phyloP scores from a whole-genome alignment of 2,329 filamentous ascomycete genomes.

The Coniochaeta sp. region DNA sequence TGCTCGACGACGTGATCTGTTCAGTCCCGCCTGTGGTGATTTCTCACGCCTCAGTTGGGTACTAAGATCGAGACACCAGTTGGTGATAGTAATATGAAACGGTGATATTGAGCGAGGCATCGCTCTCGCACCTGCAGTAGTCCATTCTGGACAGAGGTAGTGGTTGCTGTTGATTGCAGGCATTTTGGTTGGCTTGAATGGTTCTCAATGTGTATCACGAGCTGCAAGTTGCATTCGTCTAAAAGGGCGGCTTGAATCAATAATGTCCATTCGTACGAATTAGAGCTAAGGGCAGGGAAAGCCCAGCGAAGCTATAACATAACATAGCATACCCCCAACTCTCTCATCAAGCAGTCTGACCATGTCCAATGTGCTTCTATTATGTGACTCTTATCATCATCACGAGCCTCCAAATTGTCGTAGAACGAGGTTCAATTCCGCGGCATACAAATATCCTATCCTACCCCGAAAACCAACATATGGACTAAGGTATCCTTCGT shows the following conservation, averaged over 20 bases:
- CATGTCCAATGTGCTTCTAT: not conserved
- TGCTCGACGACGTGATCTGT: not conserved
- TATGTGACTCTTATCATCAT: not conserved
- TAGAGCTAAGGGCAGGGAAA: not conserved
- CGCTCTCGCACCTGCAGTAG: not conserved
- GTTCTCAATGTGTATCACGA: not conserved
- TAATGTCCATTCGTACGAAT: no score
- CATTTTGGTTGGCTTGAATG: not conserved
- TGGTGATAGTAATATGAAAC: no score
- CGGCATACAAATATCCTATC: not conserved
- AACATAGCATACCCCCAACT: not conserved
- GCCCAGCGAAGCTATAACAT: not conserved
- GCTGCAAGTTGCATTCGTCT: not conserved
- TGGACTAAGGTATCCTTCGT: no score
- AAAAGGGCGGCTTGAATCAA: not conserved
- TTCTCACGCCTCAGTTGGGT: no score
- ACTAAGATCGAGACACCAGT: no score
- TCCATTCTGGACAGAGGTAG: not conserved
- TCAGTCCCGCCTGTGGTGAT: no score
- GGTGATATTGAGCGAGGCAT: not conserved
- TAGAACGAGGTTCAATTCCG: not conserved
- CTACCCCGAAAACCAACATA: not conserved
- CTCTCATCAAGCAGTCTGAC: not conserved
- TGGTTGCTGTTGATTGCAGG: not conserved
- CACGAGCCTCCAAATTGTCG: not conserved